Evolutionary conservation across 257 asterid species (phyloP).

Genomic region (Solanum arcanum): DNA sequence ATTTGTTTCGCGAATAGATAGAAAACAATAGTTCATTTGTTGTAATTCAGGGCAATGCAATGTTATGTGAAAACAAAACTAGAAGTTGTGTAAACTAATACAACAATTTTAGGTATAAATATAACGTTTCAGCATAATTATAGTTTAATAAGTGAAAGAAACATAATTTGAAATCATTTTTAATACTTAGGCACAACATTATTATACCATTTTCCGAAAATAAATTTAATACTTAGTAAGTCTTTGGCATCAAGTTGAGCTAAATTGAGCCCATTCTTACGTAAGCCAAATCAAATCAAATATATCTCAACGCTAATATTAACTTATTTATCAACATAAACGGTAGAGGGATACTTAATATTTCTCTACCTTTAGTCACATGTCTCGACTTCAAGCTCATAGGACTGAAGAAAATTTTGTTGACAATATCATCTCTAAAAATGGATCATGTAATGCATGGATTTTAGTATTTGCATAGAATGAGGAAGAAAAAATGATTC

Average conservation of each 20-base stretch:
- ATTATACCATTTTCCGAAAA: neutral
- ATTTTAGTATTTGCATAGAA: neutral
- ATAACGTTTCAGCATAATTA: neutral
- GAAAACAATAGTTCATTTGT: too few species aligned
- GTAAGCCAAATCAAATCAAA: neutral
- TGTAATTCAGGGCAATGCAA: too few species aligned
- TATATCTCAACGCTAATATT: neutral
- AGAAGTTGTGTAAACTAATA: neutral
- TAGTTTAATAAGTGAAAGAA: too few species aligned
- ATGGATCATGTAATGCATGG: too few species aligned
- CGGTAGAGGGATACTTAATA: neutral
- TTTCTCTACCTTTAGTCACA: neutral
- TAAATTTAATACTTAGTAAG: neutral
- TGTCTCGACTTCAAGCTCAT: neutral
- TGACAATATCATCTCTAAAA: neutral
- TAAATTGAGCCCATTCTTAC: neutral
- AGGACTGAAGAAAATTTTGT: too few species aligned
- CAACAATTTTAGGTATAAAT: neutral
- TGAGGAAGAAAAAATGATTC: too few species aligned
- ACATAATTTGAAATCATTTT: neutral
- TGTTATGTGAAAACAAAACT: neutral
- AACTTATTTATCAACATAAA: neutral
- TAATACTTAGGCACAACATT: neutral
- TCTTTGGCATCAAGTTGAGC: neutral
- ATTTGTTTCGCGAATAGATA: too few species aligned